Percentiles rank a stretch among this genome's conserved stretches.
Evolutionary conservation across 2,329 filamentous ascomycete genomes (phyloP).

Genomic region (Zalaria obscura): DNA sequence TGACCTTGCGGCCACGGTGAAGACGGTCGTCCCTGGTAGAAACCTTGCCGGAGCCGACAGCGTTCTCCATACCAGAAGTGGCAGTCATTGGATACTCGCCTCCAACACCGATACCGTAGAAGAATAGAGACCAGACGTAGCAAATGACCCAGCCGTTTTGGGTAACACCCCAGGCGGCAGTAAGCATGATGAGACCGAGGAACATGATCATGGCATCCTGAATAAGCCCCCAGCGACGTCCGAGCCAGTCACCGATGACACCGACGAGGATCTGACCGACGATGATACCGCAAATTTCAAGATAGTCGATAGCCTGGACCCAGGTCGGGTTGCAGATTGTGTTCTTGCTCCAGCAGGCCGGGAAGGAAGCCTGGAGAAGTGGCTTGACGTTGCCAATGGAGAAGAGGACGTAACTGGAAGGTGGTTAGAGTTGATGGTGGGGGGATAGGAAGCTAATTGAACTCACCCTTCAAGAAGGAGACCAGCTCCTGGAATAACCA

Average conservation of each 20-base stretch:
- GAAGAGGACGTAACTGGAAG: slow-evolving; percentile 71
- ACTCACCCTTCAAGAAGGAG: slow-evolving; percentile 69
- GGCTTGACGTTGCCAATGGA: slow-evolving; percentile 88
- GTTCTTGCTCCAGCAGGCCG: slow-evolving; percentile 54
- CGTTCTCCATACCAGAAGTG: slow-evolving; percentile 86
- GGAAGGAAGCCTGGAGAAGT: slow-evolving; percentile 63
- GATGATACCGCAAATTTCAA: slow-evolving; percentile 92
- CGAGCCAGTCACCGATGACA: slow-evolving; percentile 66
- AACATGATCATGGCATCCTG: slow-evolving; percentile 95
- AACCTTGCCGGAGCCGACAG: slow-evolving; percentile 69
- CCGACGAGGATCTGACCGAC: slow-evolving; percentile 82
- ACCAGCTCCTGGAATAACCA: slow-evolving; percentile 83
- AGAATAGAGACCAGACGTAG: slow-evolving; percentile 89
- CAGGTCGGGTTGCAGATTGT: slow-evolving; percentile 63
- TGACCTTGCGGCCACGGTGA: slow-evolving; percentile 90
- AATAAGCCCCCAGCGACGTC: slow-evolving; percentile 87
- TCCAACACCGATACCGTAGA: slow-evolving; percentile 63
- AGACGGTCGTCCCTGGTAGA: slow-evolving; percentile 88
- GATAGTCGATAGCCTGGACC: slow-evolving; percentile 73
- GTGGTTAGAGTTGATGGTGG: not conserved
- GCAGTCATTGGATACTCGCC: slow-evolving; percentile 96
- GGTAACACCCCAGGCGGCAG: slow-evolving; percentile 73
- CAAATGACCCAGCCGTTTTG: slow-evolving; percentile 92
- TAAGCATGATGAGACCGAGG: slow-evolving; percentile 79
- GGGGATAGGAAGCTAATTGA: not conserved